phyloP scores from a whole-genome alignment of 257 asterid genomes.

The Solanum verrucosum region DNA sequence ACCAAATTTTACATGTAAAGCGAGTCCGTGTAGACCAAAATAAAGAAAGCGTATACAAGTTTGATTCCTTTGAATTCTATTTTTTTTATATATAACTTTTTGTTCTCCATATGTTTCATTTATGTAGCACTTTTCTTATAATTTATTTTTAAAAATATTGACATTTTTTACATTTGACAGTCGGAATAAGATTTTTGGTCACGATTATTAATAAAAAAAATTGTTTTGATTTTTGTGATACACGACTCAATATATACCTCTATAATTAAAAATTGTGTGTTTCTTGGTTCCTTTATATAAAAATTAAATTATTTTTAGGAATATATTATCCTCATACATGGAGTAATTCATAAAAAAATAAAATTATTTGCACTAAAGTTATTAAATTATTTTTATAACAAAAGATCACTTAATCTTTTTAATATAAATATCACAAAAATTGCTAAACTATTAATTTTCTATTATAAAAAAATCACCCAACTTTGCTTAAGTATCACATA shows the following conservation, averaged over 20 bases:
- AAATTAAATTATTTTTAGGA: background rate
- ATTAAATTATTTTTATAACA: no score
- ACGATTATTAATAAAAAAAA: background rate
- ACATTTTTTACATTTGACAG: background rate
- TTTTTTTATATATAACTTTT: background rate
- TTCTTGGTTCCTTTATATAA: background rate
- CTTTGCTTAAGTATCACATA: background rate
- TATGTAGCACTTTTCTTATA: background rate
- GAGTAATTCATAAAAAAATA: background rate
- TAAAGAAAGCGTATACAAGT: background rate
- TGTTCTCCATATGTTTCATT: background rate
- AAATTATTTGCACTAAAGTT: background rate
- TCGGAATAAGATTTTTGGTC: background rate
- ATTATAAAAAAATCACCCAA: background rate
- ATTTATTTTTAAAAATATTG: background rate
- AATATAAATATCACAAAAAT: background rate
- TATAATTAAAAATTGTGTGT: background rate
- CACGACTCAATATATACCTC: background rate
- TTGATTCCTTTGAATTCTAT: background rate
- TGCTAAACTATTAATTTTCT: no score
- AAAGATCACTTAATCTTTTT: no score
- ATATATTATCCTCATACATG: background rate
- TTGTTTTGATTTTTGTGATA: background rate
- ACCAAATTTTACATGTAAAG: background rate
- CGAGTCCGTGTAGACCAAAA: background rate